Evolutionary conservation across 2,329 filamentous ascomycete genomes (phyloP), one percentile per base, ranked within the genome.

Genomic region (Diaporthe citriasiana): DNA sequence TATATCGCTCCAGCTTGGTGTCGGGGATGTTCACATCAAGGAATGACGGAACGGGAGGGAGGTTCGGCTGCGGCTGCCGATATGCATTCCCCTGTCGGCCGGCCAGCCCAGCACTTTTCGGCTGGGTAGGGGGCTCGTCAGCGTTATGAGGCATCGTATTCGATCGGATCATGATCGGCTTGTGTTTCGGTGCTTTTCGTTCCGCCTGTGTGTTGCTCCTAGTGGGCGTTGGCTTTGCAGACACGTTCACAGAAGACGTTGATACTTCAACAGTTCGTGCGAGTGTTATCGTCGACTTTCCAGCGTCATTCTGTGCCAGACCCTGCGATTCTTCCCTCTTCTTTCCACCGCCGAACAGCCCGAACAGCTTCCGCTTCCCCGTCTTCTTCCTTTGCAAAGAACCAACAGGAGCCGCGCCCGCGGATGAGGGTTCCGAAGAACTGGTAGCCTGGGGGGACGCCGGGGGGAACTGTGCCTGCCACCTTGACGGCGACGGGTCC

Each of bases 1-100:
- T 98, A 78, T 98, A 98, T 65, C 96, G 88, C 81, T 98, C 96
- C 88, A 98, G 87, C 76, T 93, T 91, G 72, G 94, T 88, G 66
- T 90, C 89, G 0, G 96, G 95, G 73, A 98, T 97, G 70, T 95
- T 91, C 22, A 98, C 89, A 78, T 95, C 88, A 27, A 98, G 85
- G 9, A 93, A 82, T 8, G 70, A 71, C 2, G 84, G 82, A 13
- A 80, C 80, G 7, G 74, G 72, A 51, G 74, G 74, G n/a, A 72
- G n/a, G 19, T 40, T 70, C 45, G 66, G 40, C 55, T 35, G 63
- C 30, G 65, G 56, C 47, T 57, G 40, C 30, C 73, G 59, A 19
- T 66, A 60, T 42, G 65, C 10, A 15, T 47, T 56, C 30, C 53
- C 56, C 40, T 60, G 73, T 45, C 76, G 70, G 19, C 74, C 71